These are phyloP conservation scores for Russula sp. DNA, from an alignment of 768 basidiomycete species.

Conservation along the genomic window DNA sequence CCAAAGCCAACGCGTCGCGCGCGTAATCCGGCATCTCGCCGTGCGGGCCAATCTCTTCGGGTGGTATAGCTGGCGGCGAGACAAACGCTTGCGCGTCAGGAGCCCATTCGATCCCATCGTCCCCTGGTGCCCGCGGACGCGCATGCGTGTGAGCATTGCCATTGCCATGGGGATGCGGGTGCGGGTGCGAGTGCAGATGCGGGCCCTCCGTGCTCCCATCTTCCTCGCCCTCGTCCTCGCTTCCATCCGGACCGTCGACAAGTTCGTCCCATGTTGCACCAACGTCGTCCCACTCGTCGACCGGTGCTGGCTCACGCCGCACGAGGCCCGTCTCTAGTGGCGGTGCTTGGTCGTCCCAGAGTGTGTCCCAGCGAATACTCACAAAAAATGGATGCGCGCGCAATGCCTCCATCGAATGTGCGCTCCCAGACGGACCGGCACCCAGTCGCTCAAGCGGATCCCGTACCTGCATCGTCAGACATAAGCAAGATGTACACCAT, in stretches of 20 bases:
- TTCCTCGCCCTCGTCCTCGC: constrained; percentile 21
- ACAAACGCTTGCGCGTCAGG: constrained; percentile 36
- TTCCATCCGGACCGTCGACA: constrained; percentile 25
- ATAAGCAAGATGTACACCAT: neutral
- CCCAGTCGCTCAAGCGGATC: constrained; percentile 60
- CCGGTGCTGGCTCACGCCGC: constrained; percentile 37
- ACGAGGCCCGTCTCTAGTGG: constrained; percentile 52
- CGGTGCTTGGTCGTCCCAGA: constrained; percentile 64
- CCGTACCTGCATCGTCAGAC: constrained; percentile 1
- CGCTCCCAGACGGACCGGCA: constrained; percentile 38
- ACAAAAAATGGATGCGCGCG: constrained; percentile 59
- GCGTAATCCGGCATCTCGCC: constrained; percentile 38
- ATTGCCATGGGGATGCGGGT: too few relatives aligned
- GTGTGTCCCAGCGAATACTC: constrained; percentile 49
- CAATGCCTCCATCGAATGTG: constrained; percentile 41
- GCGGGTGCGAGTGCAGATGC: neutral
- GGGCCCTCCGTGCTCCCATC: constrained; percentile 11
- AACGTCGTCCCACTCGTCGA: constrained; percentile 44
- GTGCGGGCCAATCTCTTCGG: constrained; percentile 40
- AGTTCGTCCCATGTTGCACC: constrained; percentile 47
- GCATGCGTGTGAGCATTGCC: neutral
- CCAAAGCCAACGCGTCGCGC: constrained; percentile 20
- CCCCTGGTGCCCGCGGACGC: constrained; percentile 6
- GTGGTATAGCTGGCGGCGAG: constrained; percentile 15
- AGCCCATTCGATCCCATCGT: constrained; percentile 52